Conservation (phyloP, 768 basidiomycete species). For the Xerocomellus intermedius region DNA sequence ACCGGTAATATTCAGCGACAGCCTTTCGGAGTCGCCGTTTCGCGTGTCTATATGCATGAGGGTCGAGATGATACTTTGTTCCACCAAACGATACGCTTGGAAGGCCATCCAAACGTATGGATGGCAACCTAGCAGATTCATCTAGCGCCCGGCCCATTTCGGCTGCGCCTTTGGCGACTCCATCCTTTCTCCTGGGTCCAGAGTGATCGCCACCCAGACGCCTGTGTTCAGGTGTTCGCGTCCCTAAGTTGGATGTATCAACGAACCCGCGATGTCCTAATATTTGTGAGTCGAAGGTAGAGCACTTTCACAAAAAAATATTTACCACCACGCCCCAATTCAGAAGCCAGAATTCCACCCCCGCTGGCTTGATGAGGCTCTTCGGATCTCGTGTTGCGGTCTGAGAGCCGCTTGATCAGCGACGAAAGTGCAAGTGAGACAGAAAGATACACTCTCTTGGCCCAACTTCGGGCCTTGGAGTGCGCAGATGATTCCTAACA, state of each 20-base stretch:
- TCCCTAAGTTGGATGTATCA: neutral
- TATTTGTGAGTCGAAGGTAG: too few relatives aligned
- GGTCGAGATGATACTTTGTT: slow-evolving; percentile 41
- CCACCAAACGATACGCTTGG: neutral
- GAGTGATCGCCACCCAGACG: neutral
- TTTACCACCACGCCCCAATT: neutral
- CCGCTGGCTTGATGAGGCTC: neutral
- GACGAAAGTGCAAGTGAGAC: slow-evolving; percentile 6
- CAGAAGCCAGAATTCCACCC: neutral
- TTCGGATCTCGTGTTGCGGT: neutral
- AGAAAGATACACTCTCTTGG: slow-evolving; percentile 3
- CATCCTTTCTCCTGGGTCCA: neutral
- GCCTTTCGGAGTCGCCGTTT: slow-evolving; percentile 84
- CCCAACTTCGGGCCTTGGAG: slow-evolving; percentile 12
- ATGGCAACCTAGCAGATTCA: neutral
- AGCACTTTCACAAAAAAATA: neutral
- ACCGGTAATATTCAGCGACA: slow-evolving; percentile 81
- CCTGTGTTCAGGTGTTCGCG: neutral
- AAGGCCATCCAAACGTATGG: neutral
- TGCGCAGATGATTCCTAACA: slow-evolving; percentile 15
- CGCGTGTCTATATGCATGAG: slow-evolving; percentile 81
- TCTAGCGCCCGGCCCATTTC: neutral
- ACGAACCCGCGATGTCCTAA: too few relatives aligned
- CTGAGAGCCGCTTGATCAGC: neutral
- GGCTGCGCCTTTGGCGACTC: neutral